phyloP scores from a whole-genome alignment of 768 basidiomycete genomes.

The Mycena metata region DNA sequence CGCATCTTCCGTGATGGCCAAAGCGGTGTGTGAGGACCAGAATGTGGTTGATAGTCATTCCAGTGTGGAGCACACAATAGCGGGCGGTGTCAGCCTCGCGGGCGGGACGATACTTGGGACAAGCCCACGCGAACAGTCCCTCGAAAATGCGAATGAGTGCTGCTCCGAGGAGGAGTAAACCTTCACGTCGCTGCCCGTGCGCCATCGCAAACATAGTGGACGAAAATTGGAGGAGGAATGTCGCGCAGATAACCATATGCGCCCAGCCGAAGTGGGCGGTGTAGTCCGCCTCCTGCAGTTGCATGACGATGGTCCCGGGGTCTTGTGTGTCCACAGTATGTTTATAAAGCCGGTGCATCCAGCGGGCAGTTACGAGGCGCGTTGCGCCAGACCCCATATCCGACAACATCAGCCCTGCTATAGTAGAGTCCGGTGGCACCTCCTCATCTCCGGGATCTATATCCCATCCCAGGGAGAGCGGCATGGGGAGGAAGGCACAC shows the following conservation, averaged over 20 bases:
- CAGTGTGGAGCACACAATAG: slow-evolving; percentile 13
- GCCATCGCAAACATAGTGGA: not conserved
- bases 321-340: not conserved
- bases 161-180: not conserved
- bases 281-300: slow-evolving; percentile 7
- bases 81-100: not conserved
- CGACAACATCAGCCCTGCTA: slow-evolving; percentile 7
- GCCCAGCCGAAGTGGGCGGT: slow-evolving; percentile 1
- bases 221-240: slow-evolving; percentile 5
- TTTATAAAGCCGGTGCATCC: slow-evolving; percentile 15
- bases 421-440: not conserved
- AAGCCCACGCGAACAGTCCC: slow-evolving; percentile 1
- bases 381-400: slow-evolving; percentile 13
- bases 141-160: slow-evolving; percentile 13
- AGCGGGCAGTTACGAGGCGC: slow-evolving; percentile 9
- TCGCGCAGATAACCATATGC: not conserved
- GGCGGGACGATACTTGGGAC: not conserved
- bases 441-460: slow-evolving; percentile 10
- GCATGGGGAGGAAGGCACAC: slow-evolving; percentile 11
- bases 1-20: not conserved
- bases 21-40: slow-evolving; percentile 4
- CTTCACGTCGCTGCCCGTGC: slow-evolving; percentile 1
- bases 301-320: slow-evolving; percentile 6
- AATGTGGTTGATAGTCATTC: slow-evolving; percentile 16
- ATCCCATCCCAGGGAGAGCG: slow-evolving; percentile 22